phyloP scores from a whole-genome alignment of 139 green algal species.

The Chlamydomonas sphaeroides region DNA sequence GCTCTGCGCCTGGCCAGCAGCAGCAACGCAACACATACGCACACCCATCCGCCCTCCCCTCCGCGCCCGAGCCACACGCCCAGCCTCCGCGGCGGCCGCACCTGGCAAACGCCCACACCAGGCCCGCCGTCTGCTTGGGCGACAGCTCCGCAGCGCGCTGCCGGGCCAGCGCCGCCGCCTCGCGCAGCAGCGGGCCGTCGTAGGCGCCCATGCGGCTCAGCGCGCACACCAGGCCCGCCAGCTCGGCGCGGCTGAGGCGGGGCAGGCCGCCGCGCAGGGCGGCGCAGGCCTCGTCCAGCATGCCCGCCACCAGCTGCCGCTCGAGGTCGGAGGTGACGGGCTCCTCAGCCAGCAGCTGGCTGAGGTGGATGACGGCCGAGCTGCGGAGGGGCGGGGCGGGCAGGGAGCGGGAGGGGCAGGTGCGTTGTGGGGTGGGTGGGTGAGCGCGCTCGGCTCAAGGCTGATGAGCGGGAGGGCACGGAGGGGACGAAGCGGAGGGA shows the following conservation, averaged over 20 bases:
- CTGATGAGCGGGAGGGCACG: neutral
- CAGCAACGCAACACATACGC: too few species aligned
- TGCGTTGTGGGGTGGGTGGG: neutral
- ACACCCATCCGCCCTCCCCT: too few species aligned
- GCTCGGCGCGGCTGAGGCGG: neutral
- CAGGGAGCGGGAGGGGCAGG: neutral
- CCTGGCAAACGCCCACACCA: conserved; percentile 24
- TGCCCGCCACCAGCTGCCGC: conserved; percentile 2
- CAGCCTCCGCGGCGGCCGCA: neutral
- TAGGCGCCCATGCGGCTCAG: conserved; percentile 2
- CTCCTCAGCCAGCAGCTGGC: conserved; percentile 21
- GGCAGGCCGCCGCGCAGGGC: neutral
- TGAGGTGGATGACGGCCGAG: conserved; percentile 3
- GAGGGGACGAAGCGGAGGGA: too few species aligned
- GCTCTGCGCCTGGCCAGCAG: too few species aligned
- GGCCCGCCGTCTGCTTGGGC: neutral
- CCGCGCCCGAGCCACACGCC: too few species aligned
- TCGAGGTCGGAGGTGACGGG: neutral
- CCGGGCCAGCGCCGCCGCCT: neutral
- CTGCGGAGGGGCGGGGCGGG: neutral
- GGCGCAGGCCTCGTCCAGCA: neutral
- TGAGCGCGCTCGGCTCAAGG: neutral
- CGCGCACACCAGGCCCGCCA: conserved; percentile 17
- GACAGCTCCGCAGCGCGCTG: neutral
- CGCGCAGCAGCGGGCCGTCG: conserved; percentile 33